Base-by-base conservation (phyloP, 23 red algal species). In the Porphyridium purpureum region DNA sequence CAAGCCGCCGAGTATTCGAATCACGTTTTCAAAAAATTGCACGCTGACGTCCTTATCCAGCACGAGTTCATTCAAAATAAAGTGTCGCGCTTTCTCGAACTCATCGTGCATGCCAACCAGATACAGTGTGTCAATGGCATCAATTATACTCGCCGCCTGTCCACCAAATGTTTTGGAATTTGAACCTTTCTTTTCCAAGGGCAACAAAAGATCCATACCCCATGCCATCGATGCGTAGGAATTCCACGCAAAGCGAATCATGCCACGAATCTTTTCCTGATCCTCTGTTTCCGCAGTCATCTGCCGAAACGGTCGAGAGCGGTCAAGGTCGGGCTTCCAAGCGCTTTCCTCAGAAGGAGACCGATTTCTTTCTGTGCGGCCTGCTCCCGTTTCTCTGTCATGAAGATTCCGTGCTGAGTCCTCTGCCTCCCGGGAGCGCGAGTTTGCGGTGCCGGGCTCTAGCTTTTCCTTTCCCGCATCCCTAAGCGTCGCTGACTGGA, bases 41-140 rank as follows among this genome's bases (percentile, higher is more conserved):
- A 78, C 65, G n/a, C 33, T 72, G 2, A 79, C 55, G 25, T 32
- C 59, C 31, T 27, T 24, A 15, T 42, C 70, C 6, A 4, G 66
- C 3, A 47, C 70, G 17, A 80, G 40, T 31, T 49, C 30, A 38
- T 77, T 60, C 4, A 90, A 51, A 44, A 44, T 44, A 50, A 52
- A 79, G n/a, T n/a, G 44, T 0, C 83, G 63, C 5, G 83, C 83
- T 1, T 17, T 25, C 1, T 26, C 38, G 30, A 67, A 79, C 7
- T 53, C 52, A 19, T 59, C 52, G n/a, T 24, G 17, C 28, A 90
- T 34, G 7, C 72, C 54, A 70, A 90, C 79, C 17, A 90, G 60
- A 21, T 79, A 67, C 59, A 90, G 62, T 14, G 83, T 90, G 24
- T 50, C 44, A 21, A 90, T 47, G 7, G 72, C 36, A 49, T 90